Evolutionary conservation across 768 basidiomycete species (phyloP).

Genomic region (Cystobasidium onofrii): DNA sequence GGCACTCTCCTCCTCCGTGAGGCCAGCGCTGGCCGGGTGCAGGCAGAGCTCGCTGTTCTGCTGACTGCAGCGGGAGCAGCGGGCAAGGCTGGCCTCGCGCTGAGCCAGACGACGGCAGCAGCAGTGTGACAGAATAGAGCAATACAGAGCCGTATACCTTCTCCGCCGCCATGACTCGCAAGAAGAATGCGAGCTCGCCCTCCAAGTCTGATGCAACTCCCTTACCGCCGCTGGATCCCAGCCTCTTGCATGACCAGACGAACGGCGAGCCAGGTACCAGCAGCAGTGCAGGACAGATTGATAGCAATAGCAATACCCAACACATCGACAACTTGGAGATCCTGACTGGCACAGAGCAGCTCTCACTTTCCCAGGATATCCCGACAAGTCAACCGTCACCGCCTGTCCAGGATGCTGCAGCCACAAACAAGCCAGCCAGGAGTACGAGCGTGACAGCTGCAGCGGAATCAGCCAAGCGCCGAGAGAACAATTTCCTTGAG

Average conservation of each 20-base stretch:
- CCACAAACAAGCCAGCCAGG: not conserved
- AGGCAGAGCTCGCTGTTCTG: not conserved
- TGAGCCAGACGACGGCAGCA: not conserved
- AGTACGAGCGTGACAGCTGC: not conserved
- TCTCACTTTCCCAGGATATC: not conserved
- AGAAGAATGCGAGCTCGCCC: not conserved
- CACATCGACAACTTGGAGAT: not conserved
- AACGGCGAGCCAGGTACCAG: not conserved
- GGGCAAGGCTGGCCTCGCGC: not conserved
- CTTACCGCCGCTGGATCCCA: not conserved
- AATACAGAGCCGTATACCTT: not conserved
- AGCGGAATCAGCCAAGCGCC: not conserved
- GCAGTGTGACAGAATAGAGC: not conserved
- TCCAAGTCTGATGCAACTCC: not conserved
- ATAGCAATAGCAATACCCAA: not conserved
- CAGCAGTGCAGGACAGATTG: not conserved
- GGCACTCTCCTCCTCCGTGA: not conserved
- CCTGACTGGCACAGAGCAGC: not conserved
- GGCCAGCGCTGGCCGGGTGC: not conserved
- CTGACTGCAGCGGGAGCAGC: not conserved
- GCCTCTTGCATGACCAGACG: not conserved
- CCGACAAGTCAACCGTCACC: not conserved
- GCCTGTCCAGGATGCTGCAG: not conserved
- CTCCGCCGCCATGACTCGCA: not conserved
- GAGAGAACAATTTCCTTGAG: constrained; percentile 31